Conservation (phyloP, 495 filamentous ascomycete species). For the Penicillium samsonianum region DNA sequence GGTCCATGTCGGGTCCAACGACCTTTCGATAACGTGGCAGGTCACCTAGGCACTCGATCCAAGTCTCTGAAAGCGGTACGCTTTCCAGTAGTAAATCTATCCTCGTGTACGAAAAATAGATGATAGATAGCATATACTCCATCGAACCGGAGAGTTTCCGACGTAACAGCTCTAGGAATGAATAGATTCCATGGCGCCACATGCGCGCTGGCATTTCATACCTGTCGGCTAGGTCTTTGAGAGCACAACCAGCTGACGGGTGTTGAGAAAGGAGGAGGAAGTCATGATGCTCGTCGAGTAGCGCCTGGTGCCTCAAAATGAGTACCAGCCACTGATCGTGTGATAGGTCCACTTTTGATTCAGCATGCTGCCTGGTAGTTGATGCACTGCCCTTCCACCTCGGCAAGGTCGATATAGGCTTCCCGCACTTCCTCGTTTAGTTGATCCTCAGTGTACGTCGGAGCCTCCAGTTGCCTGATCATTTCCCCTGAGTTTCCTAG, state of each 20-base stretch:
- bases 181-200: slow-evolving; percentile 85
- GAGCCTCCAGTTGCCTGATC: too few relatives aligned
- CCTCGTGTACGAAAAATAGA: slow-evolving; percentile 79
- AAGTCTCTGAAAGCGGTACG: slow-evolving; percentile 75
- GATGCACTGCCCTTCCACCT: too few relatives aligned
- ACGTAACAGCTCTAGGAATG: slow-evolving; percentile 73
- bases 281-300: slow-evolving; percentile 78
- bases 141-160: slow-evolving; percentile 65
- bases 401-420: too few relatives aligned
- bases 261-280: slow-evolving; percentile 80
- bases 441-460: too few relatives aligned
- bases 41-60: slow-evolving; percentile 89
- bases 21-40: slow-evolving; percentile 67
- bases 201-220: slow-evolving; percentile 81
- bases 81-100: slow-evolving; percentile 77
- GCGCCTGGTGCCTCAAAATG: too few relatives aligned
- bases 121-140: slow-evolving; percentile 79
- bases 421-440: too few relatives aligned
- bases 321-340: too few relatives aligned
- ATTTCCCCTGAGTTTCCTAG: too few relatives aligned
- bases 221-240: slow-evolving; percentile 61
- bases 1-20: slow-evolving; percentile 68
- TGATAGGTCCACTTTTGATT: too few relatives aligned
- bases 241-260: slow-evolving; percentile 59
- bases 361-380: too few relatives aligned